phyloP scores from a whole-genome alignment of 2,329 filamentous ascomycete species.

The Penicillium sp. region DNA sequence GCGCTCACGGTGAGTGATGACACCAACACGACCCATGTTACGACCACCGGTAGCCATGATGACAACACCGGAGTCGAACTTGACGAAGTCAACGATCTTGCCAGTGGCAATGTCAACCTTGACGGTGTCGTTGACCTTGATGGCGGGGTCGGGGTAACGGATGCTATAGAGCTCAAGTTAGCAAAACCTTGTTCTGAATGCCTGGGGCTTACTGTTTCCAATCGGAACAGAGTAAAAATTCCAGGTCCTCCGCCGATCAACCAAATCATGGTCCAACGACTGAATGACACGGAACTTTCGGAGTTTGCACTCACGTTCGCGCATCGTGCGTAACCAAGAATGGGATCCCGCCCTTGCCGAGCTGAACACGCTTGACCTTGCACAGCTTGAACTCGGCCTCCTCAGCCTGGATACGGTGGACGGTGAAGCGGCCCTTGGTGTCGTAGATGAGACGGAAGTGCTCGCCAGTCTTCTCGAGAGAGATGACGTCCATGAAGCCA shows the following conservation, averaged over 20 bases:
- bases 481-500: constrained; percentile 99
- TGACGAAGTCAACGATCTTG: constrained; percentile 98
- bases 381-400: constrained; percentile 99
- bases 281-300: constrained; percentile 86
- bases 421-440: constrained; percentile 99
- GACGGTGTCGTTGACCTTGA: constrained; percentile 99
- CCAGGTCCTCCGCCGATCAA: constrained; percentile 49
- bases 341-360: constrained; percentile 99
- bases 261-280: constrained; percentile 99
- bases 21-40: constrained; percentile 99
- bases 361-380: constrained; percentile 99
- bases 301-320: constrained; percentile 90
- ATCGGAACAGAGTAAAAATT: constrained; percentile 25
- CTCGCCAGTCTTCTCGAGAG: constrained; percentile 99
- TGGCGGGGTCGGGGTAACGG: constrained; percentile 95
- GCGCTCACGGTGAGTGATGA: constrained; percentile 99
- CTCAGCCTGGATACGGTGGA: constrained; percentile 98
- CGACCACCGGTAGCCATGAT: constrained; percentile 99
- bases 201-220: constrained; percentile 35
- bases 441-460: constrained; percentile 99
- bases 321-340: constrained; percentile 99
- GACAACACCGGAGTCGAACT: constrained; percentile 97
- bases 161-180: constrained; percentile 63
- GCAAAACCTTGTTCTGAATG: constrained; percentile 28
- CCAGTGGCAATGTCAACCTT: constrained; percentile 97